Conservation (phyloP, 2,329 filamentous ascomycete species). For the Clarireedia paspali region DNA sequence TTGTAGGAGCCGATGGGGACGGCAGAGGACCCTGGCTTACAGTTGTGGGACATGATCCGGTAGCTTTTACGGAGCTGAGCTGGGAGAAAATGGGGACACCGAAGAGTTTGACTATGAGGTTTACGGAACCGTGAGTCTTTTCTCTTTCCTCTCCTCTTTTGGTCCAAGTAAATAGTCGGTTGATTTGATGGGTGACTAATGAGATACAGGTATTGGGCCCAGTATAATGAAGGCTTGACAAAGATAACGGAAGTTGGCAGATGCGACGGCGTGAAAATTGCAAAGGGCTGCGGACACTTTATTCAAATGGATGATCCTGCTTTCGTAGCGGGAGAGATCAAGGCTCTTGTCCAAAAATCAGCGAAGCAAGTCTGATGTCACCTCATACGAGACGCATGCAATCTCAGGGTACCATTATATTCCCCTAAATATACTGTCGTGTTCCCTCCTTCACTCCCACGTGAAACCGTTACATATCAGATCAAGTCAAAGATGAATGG, state of each 20-base stretch:
- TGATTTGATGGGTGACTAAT: neutral
- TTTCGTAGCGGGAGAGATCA: slow-evolving; percentile 28
- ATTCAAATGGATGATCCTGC: slow-evolving; percentile 28
- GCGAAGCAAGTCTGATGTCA: slow-evolving; percentile 7
- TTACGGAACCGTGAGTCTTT: slow-evolving; percentile 28
- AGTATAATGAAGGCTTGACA: slow-evolving; percentile 28
- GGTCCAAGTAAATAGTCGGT: neutral
- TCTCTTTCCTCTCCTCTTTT: neutral
- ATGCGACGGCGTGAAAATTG: slow-evolving; percentile 24
- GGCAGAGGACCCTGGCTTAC: slow-evolving; percentile 24
- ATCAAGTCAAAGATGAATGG: too few species aligned
- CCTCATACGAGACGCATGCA: too few species aligned
- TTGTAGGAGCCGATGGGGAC: slow-evolving; percentile 19
- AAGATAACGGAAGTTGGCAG: slow-evolving; percentile 24
- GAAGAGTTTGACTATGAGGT: slow-evolving; percentile 24
- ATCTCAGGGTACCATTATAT: too few species aligned
- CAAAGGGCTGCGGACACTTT: slow-evolving; percentile 29
- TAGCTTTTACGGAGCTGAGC: slow-evolving; percentile 26
- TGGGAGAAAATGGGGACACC: slow-evolving; percentile 29
- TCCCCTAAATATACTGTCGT: too few species aligned
- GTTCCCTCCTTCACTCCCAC: too few species aligned
- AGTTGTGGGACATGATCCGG: slow-evolving; percentile 29
- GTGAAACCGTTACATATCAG: too few species aligned
- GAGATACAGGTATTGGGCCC: slow-evolving; percentile 26
- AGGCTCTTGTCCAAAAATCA: slow-evolving; percentile 30